These are phyloP conservation scores for Leccinum colubrinum DNA, from an alignment of 1,284 basidiomycete species.

Conservation along the genomic window DNA sequence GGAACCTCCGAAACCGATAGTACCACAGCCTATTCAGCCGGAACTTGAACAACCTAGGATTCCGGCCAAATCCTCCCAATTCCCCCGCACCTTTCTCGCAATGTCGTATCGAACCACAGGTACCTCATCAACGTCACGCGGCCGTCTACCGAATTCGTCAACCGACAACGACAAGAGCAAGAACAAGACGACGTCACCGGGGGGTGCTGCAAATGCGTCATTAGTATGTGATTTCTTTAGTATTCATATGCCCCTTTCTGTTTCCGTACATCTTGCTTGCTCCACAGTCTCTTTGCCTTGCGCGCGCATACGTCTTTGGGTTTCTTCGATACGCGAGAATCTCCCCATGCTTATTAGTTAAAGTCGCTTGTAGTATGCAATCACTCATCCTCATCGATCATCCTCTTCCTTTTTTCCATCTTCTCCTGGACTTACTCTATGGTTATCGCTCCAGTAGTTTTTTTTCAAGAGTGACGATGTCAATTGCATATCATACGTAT, in stretches of 20 bases:
- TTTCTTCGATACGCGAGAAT: slow-evolving; percentile 1
- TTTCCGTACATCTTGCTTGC: slow-evolving; percentile 22
- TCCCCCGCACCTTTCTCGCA: slow-evolving; percentile 61
- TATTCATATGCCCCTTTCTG: slow-evolving; percentile 21
- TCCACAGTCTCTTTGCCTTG: slow-evolving; percentile 16
- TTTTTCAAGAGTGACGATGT: slow-evolving; percentile 4
- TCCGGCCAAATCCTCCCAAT: slow-evolving; percentile 36
- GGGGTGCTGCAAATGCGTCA: slow-evolving; percentile 61
- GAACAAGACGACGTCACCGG: slow-evolving; percentile 43
- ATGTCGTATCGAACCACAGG: slow-evolving; percentile 28
- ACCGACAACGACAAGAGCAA: slow-evolving; percentile 20
- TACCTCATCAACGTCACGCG: slow-evolving; percentile 30
- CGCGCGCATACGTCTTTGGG: slow-evolving; percentile 5
- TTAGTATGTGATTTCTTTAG: slow-evolving; percentile 48
- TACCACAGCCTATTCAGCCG: slow-evolving; percentile 15
- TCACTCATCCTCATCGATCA: slow-evolving; percentile 11
- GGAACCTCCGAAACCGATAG: not conserved
- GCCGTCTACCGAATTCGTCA: slow-evolving; percentile 21
- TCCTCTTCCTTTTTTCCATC: not conserved
- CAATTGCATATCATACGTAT: slow-evolving; percentile 17
- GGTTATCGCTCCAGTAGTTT: slow-evolving; percentile 17
- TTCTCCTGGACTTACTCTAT: slow-evolving; percentile 23
- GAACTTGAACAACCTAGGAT: slow-evolving; percentile 10
- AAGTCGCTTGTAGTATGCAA: slow-evolving; percentile 28
- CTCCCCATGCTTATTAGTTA: slow-evolving; percentile 23